Conservation (phyloP, 2,329 filamentous ascomycete genomes). For the Colletotrichum chrysophilum region DNA sequence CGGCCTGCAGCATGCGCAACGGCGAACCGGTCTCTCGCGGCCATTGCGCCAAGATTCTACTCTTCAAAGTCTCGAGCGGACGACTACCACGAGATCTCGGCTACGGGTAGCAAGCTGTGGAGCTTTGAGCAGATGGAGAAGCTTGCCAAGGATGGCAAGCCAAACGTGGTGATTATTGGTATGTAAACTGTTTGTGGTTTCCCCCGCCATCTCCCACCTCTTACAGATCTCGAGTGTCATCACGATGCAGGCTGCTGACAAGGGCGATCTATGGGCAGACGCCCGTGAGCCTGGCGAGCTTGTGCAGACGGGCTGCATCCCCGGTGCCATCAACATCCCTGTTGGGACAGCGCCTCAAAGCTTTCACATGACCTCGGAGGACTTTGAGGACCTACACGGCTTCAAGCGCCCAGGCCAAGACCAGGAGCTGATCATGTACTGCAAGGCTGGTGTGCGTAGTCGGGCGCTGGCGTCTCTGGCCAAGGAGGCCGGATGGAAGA, state of each 20-base stretch:
- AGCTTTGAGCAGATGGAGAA: constrained; percentile 50
- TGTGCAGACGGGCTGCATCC: constrained; percentile 71
- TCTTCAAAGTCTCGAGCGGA: neutral
- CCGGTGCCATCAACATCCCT: constrained; percentile 82
- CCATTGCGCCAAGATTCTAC: neutral
- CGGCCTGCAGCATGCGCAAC: neutral
- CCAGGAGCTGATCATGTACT: constrained; percentile 81
- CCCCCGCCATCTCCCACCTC: neutral
- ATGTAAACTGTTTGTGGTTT: neutral
- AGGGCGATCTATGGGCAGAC: constrained; percentile 46
- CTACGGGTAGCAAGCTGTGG: constrained; percentile 45
- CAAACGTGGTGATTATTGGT: constrained; percentile 11
- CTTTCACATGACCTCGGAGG: constrained; percentile 75
- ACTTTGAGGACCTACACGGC: constrained; percentile 85
- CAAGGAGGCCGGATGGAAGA: constrained; percentile 74
- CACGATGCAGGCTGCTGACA: neutral
- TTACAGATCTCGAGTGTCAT: neutral
- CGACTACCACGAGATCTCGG: constrained; percentile 15
- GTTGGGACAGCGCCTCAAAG: constrained; percentile 78
- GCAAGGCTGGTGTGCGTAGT: constrained; percentile 88
- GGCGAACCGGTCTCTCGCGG: neutral
- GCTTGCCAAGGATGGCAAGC: neutral
- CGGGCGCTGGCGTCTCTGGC: constrained; percentile 79
- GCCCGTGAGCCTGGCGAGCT: constrained; percentile 77
- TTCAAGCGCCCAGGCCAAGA: constrained; percentile 69